Conservation (phyloP, 257 asterid genomes). For the Cordia subcordata region DNA sequence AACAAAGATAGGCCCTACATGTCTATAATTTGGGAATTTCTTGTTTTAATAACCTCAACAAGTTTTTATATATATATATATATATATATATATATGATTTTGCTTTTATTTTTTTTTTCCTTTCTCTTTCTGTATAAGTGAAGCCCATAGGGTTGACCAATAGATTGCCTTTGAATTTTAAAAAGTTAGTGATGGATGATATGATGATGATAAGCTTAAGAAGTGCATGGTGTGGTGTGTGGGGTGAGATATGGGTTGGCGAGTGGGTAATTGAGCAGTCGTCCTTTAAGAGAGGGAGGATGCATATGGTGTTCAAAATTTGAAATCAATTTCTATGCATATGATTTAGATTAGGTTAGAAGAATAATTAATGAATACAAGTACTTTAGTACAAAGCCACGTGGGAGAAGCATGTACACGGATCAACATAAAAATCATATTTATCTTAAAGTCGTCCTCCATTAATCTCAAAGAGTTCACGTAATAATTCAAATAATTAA, state of each 20-base stretch:
- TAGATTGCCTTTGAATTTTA: too few relatives aligned
- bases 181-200: not conserved
- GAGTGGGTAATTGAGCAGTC: not conserved
- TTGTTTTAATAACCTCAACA: constrained; percentile 17
- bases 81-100: too few relatives aligned
- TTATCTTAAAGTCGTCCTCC: constrained; percentile 7
- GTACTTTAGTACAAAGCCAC: constrained; percentile 33
- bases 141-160: too few relatives aligned
- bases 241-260: not conserved
- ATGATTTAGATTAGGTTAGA: constrained; percentile 33
- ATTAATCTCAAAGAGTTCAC: too few relatives aligned
- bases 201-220: not conserved
- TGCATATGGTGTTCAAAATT: constrained; percentile 64
- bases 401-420: constrained; percentile 12
- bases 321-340: constrained; percentile 36
- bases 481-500: too few relatives aligned
- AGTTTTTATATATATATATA: too few relatives aligned
- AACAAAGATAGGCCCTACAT: constrained; percentile 24
- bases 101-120: not conserved
- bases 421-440: constrained; percentile 1
- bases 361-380: constrained; percentile 17
- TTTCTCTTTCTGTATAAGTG: too few relatives aligned
- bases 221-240: too few relatives aligned
- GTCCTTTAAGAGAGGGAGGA: constrained; percentile 6
- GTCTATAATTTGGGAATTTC: constrained; percentile 11